Percentiles rank a stretch among this genome's conserved stretches.
Evolutionary conservation across 495 filamentous ascomycete genomes (phyloP).

Genomic region (Penicillium herquei): DNA sequence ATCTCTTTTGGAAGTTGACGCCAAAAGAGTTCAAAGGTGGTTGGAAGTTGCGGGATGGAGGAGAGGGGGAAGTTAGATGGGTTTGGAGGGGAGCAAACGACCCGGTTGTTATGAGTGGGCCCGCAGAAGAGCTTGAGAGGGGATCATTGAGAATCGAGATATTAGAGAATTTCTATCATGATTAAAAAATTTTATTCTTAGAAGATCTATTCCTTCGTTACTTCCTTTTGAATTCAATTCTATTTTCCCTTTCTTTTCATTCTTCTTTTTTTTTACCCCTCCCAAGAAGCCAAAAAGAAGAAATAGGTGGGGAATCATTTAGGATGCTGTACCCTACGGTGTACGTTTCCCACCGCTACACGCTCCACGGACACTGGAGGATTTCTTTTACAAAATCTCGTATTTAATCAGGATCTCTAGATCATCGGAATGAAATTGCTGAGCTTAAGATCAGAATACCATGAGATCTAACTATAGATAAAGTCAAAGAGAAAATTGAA

Average conservation of each 20-base stretch:
- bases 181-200: neutral
- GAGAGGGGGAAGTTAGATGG: conserved; percentile 17
- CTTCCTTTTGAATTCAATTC: neutral
- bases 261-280: neutral
- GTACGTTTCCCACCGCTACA: conserved; percentile 1
- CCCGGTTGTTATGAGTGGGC: conserved; percentile 26
- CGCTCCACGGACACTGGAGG: neutral
- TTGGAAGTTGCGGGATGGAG: conserved; percentile 7
- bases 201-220: neutral
- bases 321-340: neutral
- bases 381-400: too few relatives aligned
- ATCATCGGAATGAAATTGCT: too few relatives aligned
- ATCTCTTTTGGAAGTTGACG: conserved; percentile 10
- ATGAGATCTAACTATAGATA: neutral
- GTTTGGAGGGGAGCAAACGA: conserved; percentile 26
- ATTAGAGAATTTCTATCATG: neutral
- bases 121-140: conserved; percentile 27
- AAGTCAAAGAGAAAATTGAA: neutral
- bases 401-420: neutral
- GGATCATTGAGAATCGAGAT: conserved; percentile 14
- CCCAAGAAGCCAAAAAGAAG: conserved; percentile 5
- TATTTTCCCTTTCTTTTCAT: neutral
- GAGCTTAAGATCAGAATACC: neutral
- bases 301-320: conserved; percentile 18
- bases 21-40: conserved; percentile 6